Evolutionary conservation across 2,329 filamentous ascomycete genomes (phyloP).

Genomic region (Ophiostoma pallidulum): DNA sequence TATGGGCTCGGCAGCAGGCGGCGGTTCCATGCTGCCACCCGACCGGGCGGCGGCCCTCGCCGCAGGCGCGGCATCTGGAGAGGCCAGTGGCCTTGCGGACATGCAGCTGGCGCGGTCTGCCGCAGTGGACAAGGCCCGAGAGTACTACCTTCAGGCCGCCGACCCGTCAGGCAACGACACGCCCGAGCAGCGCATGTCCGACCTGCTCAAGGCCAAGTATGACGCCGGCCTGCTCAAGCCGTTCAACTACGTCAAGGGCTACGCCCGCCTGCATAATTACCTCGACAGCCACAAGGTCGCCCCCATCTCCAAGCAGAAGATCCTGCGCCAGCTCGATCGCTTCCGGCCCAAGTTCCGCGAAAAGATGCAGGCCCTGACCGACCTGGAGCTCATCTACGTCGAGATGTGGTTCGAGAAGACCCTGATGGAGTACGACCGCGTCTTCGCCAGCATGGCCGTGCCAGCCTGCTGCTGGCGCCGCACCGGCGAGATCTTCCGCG

Average conservation of each 20-base stretch:
- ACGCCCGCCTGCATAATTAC: constrained; percentile 79
- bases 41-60: constrained; percentile 18
- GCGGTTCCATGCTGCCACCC: constrained; percentile 50
- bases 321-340: constrained; percentile 79
- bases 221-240: constrained; percentile 89
- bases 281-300: constrained; percentile 77
- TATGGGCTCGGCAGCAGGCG: constrained; percentile 24
- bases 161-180: constrained; percentile 80
- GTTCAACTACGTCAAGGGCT: constrained; percentile 98
- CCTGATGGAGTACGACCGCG: constrained; percentile 94
- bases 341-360: constrained; percentile 95
- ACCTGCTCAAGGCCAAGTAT: constrained; percentile 88
- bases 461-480: constrained; percentile 95
- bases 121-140: constrained; percentile 61
- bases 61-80: no score
- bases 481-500: constrained; percentile 93
- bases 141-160: constrained; percentile 95
- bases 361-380: constrained; percentile 83
- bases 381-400: constrained; percentile 87
- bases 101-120: neutral
- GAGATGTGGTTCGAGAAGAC: constrained; percentile 99
- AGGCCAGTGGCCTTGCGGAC: neutral
- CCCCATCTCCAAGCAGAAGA: constrained; percentile 75
- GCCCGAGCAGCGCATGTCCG: constrained; percentile 90
- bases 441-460: constrained; percentile 98